Evolutionary conservation across 2,329 filamentous ascomycete species (phyloP), one percentile per base, ranked within the genome.

Genomic region (Sporothrix humicola): DNA sequence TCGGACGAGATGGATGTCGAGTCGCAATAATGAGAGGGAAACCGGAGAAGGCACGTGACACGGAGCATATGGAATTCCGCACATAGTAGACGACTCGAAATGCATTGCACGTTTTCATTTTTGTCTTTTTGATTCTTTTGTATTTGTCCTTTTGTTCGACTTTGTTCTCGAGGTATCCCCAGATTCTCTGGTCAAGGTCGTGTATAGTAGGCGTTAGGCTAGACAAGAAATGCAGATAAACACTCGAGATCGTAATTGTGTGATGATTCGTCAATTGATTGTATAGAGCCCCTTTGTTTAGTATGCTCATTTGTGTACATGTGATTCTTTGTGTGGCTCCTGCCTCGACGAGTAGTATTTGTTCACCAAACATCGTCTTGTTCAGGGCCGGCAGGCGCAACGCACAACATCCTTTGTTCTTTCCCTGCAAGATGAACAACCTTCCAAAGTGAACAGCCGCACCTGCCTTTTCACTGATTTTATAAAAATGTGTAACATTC

Each of bases 1-100:
- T 88, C 84, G 17, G 87, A 91, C 68, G 81, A 85, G 73, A 93
- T 94, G 91, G 92, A 93, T 15, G 87, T 90, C 63, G 92, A 94
- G 77, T 92, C 94, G 77, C 85, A 86, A 76, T 75, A 73, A 73
- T 73, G 73, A 75, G 23, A 8, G 48, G 26, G 10, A 37, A 23
- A 37, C 7, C 13, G 17, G 37, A 7, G 31, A 37, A 63, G 37
- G 37, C n/a, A 12, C 7, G 10, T 59, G 42, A 54, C 26, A 50
- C 23, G 37, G 20, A 52, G 48, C 46, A 52, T 54, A 54, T 52
- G 48, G 31, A 37, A 6, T 37, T 37, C 31, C 31, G 2, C 31
- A 37, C 31, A 5, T 7, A 7, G 46, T 69, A 69, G 69, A 59
- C 48, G 44, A 44, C 42, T 63, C 59, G 59, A 48, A 71, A 71